phyloP scores from a whole-genome alignment of 2,329 filamentous ascomycete species.

The Xylariaceae sp. region DNA sequence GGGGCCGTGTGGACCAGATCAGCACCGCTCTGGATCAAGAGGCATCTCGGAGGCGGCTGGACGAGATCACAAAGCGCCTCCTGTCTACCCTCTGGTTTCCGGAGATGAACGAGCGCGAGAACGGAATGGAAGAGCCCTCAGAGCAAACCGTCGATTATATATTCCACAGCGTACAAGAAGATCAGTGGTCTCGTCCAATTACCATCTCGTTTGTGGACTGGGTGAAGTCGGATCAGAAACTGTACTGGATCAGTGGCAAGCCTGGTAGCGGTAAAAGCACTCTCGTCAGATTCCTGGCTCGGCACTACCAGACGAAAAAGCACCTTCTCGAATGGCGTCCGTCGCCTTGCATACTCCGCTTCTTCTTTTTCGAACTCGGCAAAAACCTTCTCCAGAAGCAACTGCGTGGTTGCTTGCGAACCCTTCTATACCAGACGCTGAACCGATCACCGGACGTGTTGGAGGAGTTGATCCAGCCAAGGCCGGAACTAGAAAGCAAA shows the following conservation, averaged over 20 bases:
- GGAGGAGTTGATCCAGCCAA: slow-evolving; percentile 1
- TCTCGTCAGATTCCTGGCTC: slow-evolving; percentile 7
- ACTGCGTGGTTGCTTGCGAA: slow-evolving; percentile 7
- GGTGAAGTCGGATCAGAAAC: slow-evolving; percentile 4
- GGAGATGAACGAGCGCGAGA: slow-evolving; percentile 10
- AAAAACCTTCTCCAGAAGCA: slow-evolving; percentile 5
- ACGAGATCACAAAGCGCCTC: slow-evolving; percentile 1
- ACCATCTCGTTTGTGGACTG: slow-evolving; percentile 5
- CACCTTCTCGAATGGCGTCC: slow-evolving; percentile 3
- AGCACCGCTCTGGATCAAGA: not conserved
- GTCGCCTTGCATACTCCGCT: slow-evolving; percentile 3
- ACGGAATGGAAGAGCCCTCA: slow-evolving; percentile 5
- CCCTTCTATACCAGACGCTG: slow-evolving; percentile 7
- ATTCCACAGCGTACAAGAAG: not conserved
- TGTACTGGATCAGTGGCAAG: slow-evolving; percentile 16
- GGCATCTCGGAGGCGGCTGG: not conserved
- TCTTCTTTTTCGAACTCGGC: slow-evolving; percentile 9
- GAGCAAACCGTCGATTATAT: slow-evolving; percentile 6
- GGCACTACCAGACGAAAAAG: slow-evolving; percentile 1
- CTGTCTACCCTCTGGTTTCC: slow-evolving; percentile 7
- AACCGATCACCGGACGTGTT: not conserved
- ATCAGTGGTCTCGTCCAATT: too few relatives aligned
- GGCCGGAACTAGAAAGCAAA: slow-evolving; percentile 3
- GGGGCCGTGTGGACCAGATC: slow-evolving; percentile 1
- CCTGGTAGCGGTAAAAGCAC: slow-evolving; percentile 15